Evolutionary conservation across 805 yeast species (phyloP), one percentile per base, ranked within the genome.

Genomic region (Hanseniaspora occidentalis): DNA sequence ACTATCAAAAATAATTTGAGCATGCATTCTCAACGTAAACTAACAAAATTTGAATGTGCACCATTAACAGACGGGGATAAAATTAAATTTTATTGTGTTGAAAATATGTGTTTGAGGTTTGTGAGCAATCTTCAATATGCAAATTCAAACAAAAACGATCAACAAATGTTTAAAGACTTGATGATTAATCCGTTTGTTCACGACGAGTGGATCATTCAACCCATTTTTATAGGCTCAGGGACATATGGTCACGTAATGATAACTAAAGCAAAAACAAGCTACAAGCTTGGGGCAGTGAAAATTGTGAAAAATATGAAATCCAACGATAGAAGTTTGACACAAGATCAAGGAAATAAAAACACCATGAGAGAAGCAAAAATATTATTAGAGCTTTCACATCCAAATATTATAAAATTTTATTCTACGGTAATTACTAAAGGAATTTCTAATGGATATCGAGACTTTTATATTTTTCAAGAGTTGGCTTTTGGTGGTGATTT

Each of bases 401-500:
- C 74, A 17, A 71, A 71, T 47, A 66, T 72, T n/a, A 65, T 71
- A 20, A 64, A 61, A 45, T 66, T 68, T 4, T 58, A 67, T 45
- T 64, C 64, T 23, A 56, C 71, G 0, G 45, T 47, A 16, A 39
- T 48, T 3, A 49, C 50, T 13, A 45, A 43, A 2, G 45, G 48
- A 8, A 34, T 27, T 6, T 20, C 11, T 37, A 31, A n/a, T 26
- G 29, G 9, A 25, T 21, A 14, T 8, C 26, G 11, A 29, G 51
- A 57, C 24, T 46, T 69, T 3, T 71, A 65, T 40, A 67, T 72
- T 13, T 68, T 70, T 47, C 70, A 71, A 48, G 75, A 71, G 44
- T 50, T 70, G 47, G 54, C 67, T 1, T 64, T 71, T 41, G 81
- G 81, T 1, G 81, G 81, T 1, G 81, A 75, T 45, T 54, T 75